phyloP scores from a whole-genome alignment of 2,329 filamentous ascomycete species.

The Xylariomycetidae sp. region DNA sequence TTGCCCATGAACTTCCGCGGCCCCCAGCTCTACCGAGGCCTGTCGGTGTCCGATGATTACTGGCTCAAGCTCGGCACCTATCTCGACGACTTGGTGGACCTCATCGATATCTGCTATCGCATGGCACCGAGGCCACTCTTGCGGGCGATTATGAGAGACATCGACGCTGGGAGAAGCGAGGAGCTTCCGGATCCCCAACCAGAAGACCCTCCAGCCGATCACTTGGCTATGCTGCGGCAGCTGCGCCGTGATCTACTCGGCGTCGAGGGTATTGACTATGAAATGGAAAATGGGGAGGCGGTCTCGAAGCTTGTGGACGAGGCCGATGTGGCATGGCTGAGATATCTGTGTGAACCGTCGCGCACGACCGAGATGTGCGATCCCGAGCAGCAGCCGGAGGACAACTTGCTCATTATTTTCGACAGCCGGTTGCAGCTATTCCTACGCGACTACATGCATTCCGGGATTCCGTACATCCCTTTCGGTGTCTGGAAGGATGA shows the following conservation, averaged over 20 bases:
- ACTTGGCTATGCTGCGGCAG: background rate
- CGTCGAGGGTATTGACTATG: background rate
- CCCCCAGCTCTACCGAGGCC: conserved; percentile 21
- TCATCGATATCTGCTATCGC: conserved; percentile 11
- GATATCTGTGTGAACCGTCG: conserved; percentile 22
- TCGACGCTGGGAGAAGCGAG: conserved; percentile 13
- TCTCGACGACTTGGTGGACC: conserved; percentile 17
- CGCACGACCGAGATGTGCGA: conserved; percentile 21
- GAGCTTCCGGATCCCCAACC: background rate
- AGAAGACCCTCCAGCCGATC: background rate
- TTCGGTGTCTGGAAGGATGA: conserved; percentile 13
- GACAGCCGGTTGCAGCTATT: conserved; percentile 23
- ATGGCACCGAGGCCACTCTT: conserved; percentile 20
- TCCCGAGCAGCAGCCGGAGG: conserved; percentile 14
- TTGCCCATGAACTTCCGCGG: conserved; percentile 25
- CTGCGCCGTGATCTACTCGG: background rate
- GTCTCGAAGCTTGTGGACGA: conserved; percentile 16
- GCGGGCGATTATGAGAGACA: conserved; percentile 22
- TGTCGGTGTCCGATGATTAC: conserved; percentile 23
- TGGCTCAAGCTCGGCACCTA: conserved; percentile 23
- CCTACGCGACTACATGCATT: conserved; percentile 15
- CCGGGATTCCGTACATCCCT: too few relatives aligned
- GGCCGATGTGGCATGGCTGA: conserved; percentile 21
- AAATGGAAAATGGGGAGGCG: conserved; percentile 6
- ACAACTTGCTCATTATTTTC: conserved; percentile 23